Evolutionary conservation across 192 early-diverging fungal genomes (phyloP), one percentile per base, ranked within the genome.

Genomic region (Coemansia sp.): DNA sequence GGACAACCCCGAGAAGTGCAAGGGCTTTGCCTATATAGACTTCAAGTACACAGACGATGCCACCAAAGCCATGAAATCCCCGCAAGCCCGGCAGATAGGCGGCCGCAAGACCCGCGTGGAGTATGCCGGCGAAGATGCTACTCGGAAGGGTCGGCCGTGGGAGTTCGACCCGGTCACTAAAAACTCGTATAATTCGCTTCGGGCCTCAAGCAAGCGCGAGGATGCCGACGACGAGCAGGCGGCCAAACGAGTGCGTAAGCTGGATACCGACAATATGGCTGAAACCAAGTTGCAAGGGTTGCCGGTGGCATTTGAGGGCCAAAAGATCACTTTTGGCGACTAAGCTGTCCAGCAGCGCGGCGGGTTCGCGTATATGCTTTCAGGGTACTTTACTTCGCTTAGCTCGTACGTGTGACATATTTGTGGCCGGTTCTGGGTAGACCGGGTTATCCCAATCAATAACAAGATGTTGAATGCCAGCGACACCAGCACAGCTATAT

Each of bases 21-120:
- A 87, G 72, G 88, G 88, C 16, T 89, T 89, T 56, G 87, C 70
- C 1, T 89, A 89, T 53, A 73, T 89, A 52, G 86, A 89, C 45
- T 89, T 81, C 40, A 79, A 76, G 53, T 70, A 63, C 30, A 79
- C 81, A 0, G 87, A 83, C 37, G 82, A 80, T 26, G 85, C 87
- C 2, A 83, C 84, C 18, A 71, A 78, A 38, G 87, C 87, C 5
- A 53, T 89, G 57, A 80, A 78, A 53, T 71, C 82, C 14, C 68
- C 77, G 3, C 69, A 83, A 16, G 78, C 78, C 14, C 78, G 80
- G 41, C 68, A 66, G 40, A 66, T 89, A 43, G 80, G 79, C 40
- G 80, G 80, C 14, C 80, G 85, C 12, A 80, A 80, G 21, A 40
- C 80, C 3, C 81, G 84, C 37, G 70, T 89, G 18, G 86, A 89